These are phyloP conservation scores for Orychophragmus violaceus DNA, from an alignment of 345 rosid genomes.

Conservation along the genomic window DNA sequence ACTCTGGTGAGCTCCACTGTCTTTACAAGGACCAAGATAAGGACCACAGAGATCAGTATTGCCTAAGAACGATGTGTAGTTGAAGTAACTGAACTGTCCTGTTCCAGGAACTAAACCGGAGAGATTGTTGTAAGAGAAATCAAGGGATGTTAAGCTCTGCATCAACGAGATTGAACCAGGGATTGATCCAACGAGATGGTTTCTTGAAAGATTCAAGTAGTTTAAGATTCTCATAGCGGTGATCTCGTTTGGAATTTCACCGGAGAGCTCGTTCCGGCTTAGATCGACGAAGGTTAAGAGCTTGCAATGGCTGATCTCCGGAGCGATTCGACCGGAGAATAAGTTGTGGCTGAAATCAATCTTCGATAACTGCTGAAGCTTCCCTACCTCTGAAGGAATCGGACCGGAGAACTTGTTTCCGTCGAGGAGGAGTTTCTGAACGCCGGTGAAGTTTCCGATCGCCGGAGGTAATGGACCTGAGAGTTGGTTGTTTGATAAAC, in stretches of 20 bases:
- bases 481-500: constrained; percentile 69
- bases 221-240: constrained; percentile 75
- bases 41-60: constrained; percentile 83
- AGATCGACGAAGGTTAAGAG: constrained; percentile 74
- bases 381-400: constrained; percentile 75
- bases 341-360: constrained; percentile 72
- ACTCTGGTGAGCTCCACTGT: constrained; percentile 40
- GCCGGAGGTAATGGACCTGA: constrained; percentile 65
- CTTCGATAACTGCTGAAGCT: constrained; percentile 69
- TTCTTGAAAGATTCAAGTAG: constrained; percentile 78
- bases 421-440: constrained; percentile 80
- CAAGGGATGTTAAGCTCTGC: constrained; percentile 92
- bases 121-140: constrained; percentile 85
- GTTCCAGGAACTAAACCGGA: constrained; percentile 85
- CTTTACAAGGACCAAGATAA: constrained; percentile 74
- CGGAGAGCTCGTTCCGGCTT: constrained; percentile 72
- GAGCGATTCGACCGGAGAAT: constrained; percentile 57
- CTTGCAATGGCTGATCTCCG: constrained; percentile 75
- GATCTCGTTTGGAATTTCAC: constrained; percentile 71
- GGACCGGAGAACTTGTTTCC: constrained; percentile 73
- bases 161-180: constrained; percentile 67
- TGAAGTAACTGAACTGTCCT: constrained; percentile 87
- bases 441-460: constrained; percentile 71
- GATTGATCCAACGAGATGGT: constrained; percentile 63
- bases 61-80: constrained; percentile 81